A percentile compares a stretch with the other conserved stretches of the same genome.
Evolutionary conservation across 176 grass and related monocot species (phyloP).

Genomic region (Carex pumila): DNA sequence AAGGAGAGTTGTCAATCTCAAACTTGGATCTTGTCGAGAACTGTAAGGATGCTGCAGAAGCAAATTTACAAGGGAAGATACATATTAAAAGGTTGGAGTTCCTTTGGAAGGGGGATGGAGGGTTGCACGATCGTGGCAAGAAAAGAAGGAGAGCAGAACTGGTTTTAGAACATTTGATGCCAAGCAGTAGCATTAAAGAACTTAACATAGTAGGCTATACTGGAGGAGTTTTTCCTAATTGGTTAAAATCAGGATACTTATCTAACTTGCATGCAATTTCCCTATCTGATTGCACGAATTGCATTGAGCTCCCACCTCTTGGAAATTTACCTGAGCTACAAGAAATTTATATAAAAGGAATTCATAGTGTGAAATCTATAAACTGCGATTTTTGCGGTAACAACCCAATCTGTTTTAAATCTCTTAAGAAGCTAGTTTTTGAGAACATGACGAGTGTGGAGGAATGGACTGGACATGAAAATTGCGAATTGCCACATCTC

Average conservation of each 20-base stretch:
- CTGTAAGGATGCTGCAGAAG: slow-evolving; percentile 14
- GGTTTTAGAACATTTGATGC: slow-evolving; percentile 19
- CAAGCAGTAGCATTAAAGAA: slow-evolving; percentile 1
- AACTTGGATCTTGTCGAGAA: slow-evolving; percentile 32
- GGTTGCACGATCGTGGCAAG: not conserved
- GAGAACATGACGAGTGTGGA: slow-evolving; percentile 21
- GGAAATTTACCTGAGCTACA: slow-evolving; percentile 18
- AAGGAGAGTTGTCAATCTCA: slow-evolving; percentile 32
- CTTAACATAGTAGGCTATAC: slow-evolving; percentile 25
- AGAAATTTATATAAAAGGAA: slow-evolving; percentile 23
- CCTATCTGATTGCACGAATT: slow-evolving; percentile 7
- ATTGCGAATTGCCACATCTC: not conserved
- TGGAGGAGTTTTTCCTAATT: not conserved
- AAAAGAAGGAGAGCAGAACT: not conserved
- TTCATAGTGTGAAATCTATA: slow-evolving; percentile 1
- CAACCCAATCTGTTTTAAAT: not conserved
- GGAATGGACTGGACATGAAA: slow-evolving; percentile 9
- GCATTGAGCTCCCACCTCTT: slow-evolving; percentile 7
- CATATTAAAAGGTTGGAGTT: slow-evolving; percentile 31
- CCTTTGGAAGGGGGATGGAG: not conserved
- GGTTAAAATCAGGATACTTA: slow-evolving; percentile 7
- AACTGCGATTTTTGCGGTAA: slow-evolving; percentile 10
- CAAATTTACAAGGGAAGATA: slow-evolving; percentile 20
- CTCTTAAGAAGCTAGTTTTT: slow-evolving; percentile 31
- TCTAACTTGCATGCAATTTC: not conserved